Evolutionary conservation across 257 asterid genomes (phyloP), one percentile per base, ranked within the genome.

Genomic region (Petunia secreta): DNA sequence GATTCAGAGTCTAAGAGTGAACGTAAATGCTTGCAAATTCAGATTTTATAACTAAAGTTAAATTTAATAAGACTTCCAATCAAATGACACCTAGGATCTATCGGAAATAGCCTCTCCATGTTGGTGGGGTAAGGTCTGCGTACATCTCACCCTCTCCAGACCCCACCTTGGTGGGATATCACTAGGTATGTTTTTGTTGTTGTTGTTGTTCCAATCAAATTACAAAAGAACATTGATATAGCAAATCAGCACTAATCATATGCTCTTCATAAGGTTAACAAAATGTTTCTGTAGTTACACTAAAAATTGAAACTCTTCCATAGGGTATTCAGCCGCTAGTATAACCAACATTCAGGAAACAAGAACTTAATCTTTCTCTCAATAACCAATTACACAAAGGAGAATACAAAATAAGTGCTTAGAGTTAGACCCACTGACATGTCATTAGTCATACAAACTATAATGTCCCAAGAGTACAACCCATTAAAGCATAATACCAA

Each of bases 371-470:
- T 4, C 16, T 5, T 16, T 68, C 3, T 25, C 41, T 4, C 48
- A 11, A 7, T 68, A 69, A 44, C 76, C 8, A 37, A 16, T 44
- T n/a, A 68, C 44, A 68, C 1, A n/a, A 13, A 68, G 15, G 9
- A 52, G 10, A 8, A 68, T n/a, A 4, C 8, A 25, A 60, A 8
- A 69, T 25, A 69, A 41, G 38, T 15, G 9, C 15, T 9, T 25
- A 44, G 40, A 46, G 15, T n/a, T 16, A 44, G 46, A 16, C 58
- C 40, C 58, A 4, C 16, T n/a, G 16, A 25, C 44, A 69, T 9
- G 16, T 46, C 76, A 46, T 69, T 69, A 69, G 41, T 41, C 16
- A n/a, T 69, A 69, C 76, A 69, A 69, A 69, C 58, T 44, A 9
- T 44, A 69, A 46, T 3, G 9, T 68, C 39, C 5, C 41, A 16